Base-by-base conservation (phyloP, 2,329 filamentous ascomycete species). In the Alternaria gaisen region DNA sequence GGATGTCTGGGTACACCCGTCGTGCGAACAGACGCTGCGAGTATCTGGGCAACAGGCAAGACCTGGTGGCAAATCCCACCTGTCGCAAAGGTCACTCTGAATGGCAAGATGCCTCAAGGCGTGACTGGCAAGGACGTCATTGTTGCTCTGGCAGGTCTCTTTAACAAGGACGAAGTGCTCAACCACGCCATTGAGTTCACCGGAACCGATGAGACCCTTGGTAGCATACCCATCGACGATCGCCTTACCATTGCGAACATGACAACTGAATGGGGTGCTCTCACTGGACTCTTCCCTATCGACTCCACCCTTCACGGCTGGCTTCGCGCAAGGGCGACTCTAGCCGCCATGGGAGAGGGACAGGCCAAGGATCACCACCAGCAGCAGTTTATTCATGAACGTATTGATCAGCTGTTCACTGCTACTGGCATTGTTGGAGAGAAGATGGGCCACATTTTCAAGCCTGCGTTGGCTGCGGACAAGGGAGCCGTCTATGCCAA, bases 41-140 rank as follows among this genome's bases (percentile, higher is more conserved):
- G 86, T 67, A 92, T 97, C 40, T 97, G 90, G 91, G 90, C 91
- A 0, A 97, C 93, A 0, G 88, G 88, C 4, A 83, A 85, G 67
- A 97, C 91, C 0, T 97, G 93, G 93, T 97, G 88, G 88, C 91
- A 96, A 80, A 86, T 95, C 24, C 94, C 94, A 0, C 92, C 93
- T 0, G 87, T 97, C 28, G 92, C 91, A 1, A 90, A 91, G 79
- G 87, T 97, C 24, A 94, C 87, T 0, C 84, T 98, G 11, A 91
- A 86, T 0, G 94, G 93, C 7, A 79, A 87, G 0, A 81, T 97
- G 7, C 94, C 92, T 0, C 81, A 83, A 1, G 94, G 94, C 11
- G 93, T 97, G 1, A 93, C 91, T 0, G 94, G 93, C 30, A 98
- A 99, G 79, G 95, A 98, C 77, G 91, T 97, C 12, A 98, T 98